Evolutionary conservation across 306 rosid genomes (phyloP).

Genomic region (Casuarina equisetifolia): DNA sequence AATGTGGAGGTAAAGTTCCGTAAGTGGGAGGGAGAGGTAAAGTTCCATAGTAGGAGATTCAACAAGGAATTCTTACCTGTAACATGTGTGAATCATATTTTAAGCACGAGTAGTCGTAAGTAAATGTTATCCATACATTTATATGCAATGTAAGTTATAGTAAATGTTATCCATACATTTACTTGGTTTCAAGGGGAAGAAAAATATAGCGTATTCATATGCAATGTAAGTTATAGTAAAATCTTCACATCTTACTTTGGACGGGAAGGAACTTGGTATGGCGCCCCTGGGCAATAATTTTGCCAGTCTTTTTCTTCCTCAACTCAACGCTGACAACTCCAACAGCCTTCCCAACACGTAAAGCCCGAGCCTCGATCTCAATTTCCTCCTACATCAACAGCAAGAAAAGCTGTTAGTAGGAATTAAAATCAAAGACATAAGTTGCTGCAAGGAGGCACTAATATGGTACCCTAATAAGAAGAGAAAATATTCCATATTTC

Average conservation of each 20-base stretch:
- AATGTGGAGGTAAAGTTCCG: background rate
- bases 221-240: background rate
- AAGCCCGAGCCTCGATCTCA: conserved; percentile 59
- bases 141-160: too few species aligned
- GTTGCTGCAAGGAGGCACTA: background rate
- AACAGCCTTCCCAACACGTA: conserved; percentile 64
- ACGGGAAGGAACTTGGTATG: conserved; percentile 67
- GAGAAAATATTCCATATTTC: background rate
- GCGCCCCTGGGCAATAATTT: conserved; percentile 77
- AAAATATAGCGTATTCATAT: background rate
- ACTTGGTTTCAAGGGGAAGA: background rate
- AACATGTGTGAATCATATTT: background rate
- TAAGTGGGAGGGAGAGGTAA: background rate
- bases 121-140: background rate
- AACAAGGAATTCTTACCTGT: background rate
- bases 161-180: background rate
- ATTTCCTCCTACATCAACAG: conserved; percentile 59
- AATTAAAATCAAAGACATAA: background rate
- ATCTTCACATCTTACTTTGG: conserved; percentile 55
- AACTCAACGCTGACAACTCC: conserved; percentile 69
- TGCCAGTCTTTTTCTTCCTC: conserved; percentile 66
- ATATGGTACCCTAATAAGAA: background rate
- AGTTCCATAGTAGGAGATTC: background rate
- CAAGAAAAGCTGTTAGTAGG: background rate
- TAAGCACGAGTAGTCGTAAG: background rate